These are phyloP conservation scores for Heliamphora exappendiculata DNA, from an alignment of 148 eudicot species.

Conservation along the genomic window DNA sequence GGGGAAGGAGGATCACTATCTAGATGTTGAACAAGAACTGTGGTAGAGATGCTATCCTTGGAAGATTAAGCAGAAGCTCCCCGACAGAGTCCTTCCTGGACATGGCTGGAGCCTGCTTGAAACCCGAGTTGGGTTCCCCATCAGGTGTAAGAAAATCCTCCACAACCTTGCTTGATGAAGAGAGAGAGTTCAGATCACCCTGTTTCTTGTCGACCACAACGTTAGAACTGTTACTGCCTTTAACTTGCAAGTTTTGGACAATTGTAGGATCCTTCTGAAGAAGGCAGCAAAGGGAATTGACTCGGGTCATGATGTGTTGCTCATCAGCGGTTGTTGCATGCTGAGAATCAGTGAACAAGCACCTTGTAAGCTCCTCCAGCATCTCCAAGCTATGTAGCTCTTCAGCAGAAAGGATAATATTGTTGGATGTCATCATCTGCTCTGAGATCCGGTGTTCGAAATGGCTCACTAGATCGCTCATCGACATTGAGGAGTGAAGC, in stretches of 20 bases:
- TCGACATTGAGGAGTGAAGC: conserved; percentile 68
- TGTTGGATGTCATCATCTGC: conserved; percentile 43
- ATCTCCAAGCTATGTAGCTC: conserved; percentile 43
- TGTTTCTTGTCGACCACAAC: conserved; percentile 13
- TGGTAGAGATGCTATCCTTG: conserved; percentile 85
- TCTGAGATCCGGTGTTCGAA: conserved; percentile 65
- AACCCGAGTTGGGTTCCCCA: conserved; percentile 14
- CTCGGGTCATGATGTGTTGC: conserved; percentile 65
- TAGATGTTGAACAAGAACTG: conserved; percentile 55
- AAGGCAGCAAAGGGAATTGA: conserved; percentile 89
- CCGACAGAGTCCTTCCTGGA: conserved; percentile 75
- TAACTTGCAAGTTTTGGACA: conserved; percentile 21
- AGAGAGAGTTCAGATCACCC: conserved; percentile 8
- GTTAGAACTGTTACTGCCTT: conserved; percentile 16
- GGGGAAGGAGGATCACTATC: background rate
- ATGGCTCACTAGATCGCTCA: conserved; percentile 72
- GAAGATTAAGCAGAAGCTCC: conserved; percentile 78
- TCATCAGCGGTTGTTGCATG: conserved; percentile 51
- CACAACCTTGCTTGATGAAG: background rate
- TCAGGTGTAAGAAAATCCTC: background rate
- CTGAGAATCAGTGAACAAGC: conserved; percentile 57
- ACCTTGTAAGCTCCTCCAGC: conserved; percentile 64
- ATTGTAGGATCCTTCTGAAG: conserved; percentile 56
- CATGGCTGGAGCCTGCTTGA: conserved; percentile 36
- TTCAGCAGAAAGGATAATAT: conserved; percentile 34